Evolutionary conservation across 805 yeast species (phyloP).

Genomic region (Candida maltosa): DNA sequence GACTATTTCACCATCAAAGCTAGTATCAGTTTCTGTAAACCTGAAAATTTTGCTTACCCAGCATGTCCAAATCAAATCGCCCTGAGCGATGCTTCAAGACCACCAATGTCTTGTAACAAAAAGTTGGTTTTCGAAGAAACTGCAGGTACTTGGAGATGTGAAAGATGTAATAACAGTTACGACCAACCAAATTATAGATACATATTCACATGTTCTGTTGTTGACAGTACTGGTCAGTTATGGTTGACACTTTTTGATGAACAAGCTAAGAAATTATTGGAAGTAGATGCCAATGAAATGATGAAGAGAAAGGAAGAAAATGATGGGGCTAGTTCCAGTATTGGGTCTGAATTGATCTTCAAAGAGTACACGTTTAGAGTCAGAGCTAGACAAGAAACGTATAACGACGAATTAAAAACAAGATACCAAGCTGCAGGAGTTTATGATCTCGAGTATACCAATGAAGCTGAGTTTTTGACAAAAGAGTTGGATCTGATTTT

Average conservation of each 20-base stretch:
- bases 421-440: conserved; percentile 66
- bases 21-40: conserved; percentile 63
- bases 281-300: conserved; percentile 63
- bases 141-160: conserved; percentile 85
- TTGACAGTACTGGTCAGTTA: conserved; percentile 77
- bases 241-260: conserved; percentile 90
- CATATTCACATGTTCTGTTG: conserved; percentile 69
- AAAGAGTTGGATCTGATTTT: conserved; percentile 36
- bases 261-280: conserved; percentile 68
- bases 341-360: conserved; percentile 52
- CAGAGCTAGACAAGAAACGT: conserved; percentile 79
- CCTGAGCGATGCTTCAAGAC: conserved; percentile 12
- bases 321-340: conserved; percentile 41
- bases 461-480: conserved; percentile 59
- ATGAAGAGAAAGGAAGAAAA: conserved; percentile 32
- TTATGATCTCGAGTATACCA: conserved; percentile 49
- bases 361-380: conserved; percentile 72
- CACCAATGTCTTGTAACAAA: conserved; percentile 55
- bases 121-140: conserved; percentile 74
- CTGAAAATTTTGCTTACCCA: conserved; percentile 82
- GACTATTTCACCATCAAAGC: conserved; percentile 80
- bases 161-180: conserved; percentile 74
- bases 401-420: conserved; percentile 72
- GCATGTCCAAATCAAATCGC: conserved; percentile 65
- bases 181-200: conserved; percentile 76